Conservation (phyloP, 805 yeast species). For the Zygosaccharomyces siamensis region DNA sequence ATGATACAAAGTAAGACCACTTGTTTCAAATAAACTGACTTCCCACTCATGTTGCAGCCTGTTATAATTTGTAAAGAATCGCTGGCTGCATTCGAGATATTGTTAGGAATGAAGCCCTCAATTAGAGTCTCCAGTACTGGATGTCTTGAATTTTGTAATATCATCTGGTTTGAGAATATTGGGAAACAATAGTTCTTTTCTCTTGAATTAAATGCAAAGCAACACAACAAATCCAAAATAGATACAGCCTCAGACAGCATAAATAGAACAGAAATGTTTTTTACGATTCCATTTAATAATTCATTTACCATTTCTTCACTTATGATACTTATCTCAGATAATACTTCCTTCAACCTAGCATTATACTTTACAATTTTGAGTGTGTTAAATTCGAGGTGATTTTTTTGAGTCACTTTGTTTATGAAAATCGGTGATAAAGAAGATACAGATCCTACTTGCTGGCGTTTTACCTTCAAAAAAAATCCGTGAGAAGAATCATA, state of each 20-base stretch:
- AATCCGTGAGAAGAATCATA: conserved; percentile 40
- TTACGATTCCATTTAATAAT: conserved; percentile 26
- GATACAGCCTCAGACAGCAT: conserved; percentile 43
- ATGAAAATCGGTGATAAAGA: conserved; percentile 36
- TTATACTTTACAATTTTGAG: conserved; percentile 40
- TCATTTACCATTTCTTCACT: conserved; percentile 40
- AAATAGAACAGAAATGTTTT: conserved; percentile 35
- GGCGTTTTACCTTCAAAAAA: conserved; percentile 32
- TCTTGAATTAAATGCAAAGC: conserved; percentile 31
- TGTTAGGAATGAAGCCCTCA: conserved; percentile 37
- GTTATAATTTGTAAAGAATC: conserved; percentile 48
- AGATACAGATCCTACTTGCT: conserved; percentile 9
- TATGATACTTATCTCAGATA: conserved; percentile 39
- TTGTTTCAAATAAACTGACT: conserved; percentile 52
- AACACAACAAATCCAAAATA: conserved; percentile 39
- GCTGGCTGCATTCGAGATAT: conserved; percentile 33
- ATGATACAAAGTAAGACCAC: conserved; percentile 44
- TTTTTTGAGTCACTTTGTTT: conserved; percentile 31
- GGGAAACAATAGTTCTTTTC: conserved; percentile 35
- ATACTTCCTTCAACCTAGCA: conserved; percentile 38
- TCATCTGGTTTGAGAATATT: conserved; percentile 34
- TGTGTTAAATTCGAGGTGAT: conserved; percentile 38
- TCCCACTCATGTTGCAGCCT: conserved; percentile 61
- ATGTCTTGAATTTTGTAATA: conserved; percentile 38
- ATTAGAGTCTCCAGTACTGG: conserved; percentile 38